Percentiles rank a stretch among this genome's conserved stretches.
Conservation (phyloP, 139 green algal genomes). For the Chlorella sp. region DNA sequence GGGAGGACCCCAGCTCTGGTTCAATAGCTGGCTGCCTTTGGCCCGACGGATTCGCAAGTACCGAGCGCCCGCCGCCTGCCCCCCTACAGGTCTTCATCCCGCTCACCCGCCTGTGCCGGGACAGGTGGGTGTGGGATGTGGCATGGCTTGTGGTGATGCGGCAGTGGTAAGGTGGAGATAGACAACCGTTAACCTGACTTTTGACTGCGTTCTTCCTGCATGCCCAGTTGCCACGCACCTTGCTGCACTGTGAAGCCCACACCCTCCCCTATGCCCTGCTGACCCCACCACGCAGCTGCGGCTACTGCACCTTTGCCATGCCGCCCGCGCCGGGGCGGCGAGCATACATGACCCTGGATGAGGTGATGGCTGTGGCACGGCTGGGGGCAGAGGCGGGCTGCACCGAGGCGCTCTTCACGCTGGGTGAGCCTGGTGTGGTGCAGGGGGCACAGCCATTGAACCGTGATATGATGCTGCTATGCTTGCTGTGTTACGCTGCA, state of each 20-base stretch:
- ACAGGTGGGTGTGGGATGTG: conserved; percentile 68
- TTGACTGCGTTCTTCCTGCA: too few species aligned
- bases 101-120: conserved; percentile 82
- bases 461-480: conserved; percentile 37
- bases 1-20: too few species aligned
- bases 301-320: conserved; percentile 92
- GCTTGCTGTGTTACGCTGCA: neutral
- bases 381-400: conserved; percentile 75
- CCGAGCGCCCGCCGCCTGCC: too few species aligned
- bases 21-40: too few species aligned
- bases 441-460: too few species aligned
- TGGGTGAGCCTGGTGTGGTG: conserved; percentile 61
- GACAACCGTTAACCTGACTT: too few species aligned
- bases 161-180: too few species aligned
- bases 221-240: too few species aligned
- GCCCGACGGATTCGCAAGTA: too few species aligned
- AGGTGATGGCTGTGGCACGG: conserved; percentile 75
- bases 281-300: conserved; percentile 44
- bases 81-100: too few species aligned
- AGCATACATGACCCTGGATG: conserved; percentile 85
- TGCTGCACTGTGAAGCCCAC: too few species aligned
- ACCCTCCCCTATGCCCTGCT: neutral
- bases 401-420: conserved; percentile 90
- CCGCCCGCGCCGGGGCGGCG: conserved; percentile 52
- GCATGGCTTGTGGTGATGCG: too few species aligned